Base-by-base conservation (phyloP, 2,329 filamentous ascomycete genomes). In the Chaetomiaceae sp. region DNA sequence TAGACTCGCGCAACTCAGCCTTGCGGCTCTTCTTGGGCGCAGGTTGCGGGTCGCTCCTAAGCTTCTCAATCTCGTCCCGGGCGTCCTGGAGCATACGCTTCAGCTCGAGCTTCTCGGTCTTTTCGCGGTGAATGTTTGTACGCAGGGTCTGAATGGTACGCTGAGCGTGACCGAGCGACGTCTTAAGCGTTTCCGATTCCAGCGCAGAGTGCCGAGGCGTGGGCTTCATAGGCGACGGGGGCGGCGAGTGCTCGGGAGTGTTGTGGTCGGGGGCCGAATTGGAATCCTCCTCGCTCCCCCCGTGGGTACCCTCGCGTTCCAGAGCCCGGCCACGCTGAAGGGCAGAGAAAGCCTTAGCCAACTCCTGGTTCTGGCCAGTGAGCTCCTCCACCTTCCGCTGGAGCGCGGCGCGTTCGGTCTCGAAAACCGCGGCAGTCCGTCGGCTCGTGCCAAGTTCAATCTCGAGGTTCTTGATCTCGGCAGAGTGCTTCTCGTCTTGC, bases 91-190 rank as follows among this genome's bases (percentile, higher is more conserved):
- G 82, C 81, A 99, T 89, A 55, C 92, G 88, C 72, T 90, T 91
- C 50, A 97, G 81, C 71, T 99, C 94, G 25, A 97, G 82, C 76
- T 96, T 99, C 71, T 99, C 94, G 0, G 92, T 96, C 83, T 97
- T 99, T 71, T 99, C 94, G 31, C 94, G 88, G 69, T 99, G 92
- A 43, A 97, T 88, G 64, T 91, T 95, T 69, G 88, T 91, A 71
- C 95, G 91, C 62, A 97, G 82, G 64, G 90, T 95, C 69, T 97
- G 92, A 55, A 99, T 96, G 73, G 95, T 96, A 54, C 92, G 84
- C 69, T 97, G 94, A 36, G 94, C 92, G 68, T 99, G 94, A 61
- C 91, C 87, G 25, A 97, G 79, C 23, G 92, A 96, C 50, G 91
- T 95, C 74, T 94, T 95, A 61, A 99, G 75, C 0, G 94, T 99